Evolutionary conservation across 2,329 filamentous ascomycete genomes (phyloP).

Genomic region (Colletotrichum endophyticum): DNA sequence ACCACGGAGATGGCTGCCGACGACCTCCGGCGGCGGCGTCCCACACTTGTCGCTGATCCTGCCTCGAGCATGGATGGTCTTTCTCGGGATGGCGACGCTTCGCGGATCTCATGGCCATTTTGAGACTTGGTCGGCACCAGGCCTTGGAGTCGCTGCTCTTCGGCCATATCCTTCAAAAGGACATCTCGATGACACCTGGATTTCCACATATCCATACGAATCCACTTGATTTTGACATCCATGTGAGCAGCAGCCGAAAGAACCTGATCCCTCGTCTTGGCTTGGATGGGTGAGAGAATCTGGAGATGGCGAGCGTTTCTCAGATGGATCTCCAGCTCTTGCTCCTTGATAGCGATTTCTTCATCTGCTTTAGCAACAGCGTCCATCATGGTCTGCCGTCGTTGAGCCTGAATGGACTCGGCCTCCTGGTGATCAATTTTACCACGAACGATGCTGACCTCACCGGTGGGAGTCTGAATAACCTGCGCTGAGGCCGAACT

Average conservation of each 20-base stretch:
- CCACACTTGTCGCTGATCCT: not conserved
- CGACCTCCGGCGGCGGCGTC: constrained; percentile 10
- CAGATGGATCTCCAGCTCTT: constrained; percentile 81
- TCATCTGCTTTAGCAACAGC: constrained; percentile 86
- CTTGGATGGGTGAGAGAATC: constrained; percentile 86
- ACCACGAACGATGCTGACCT: constrained; percentile 74
- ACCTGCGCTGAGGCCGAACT: constrained; percentile 63
- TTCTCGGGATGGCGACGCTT: constrained; percentile 10
- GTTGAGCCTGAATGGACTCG: constrained; percentile 82
- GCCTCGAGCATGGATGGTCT: constrained; percentile 1
- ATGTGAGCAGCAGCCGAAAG: constrained; percentile 84
- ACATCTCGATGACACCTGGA: constrained; percentile 92
- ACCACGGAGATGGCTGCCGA: constrained; percentile 12
- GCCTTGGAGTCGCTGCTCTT: constrained; percentile 47
- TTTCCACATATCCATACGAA: constrained; percentile 91
- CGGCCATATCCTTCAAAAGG: constrained; percentile 81
- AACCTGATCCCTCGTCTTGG: constrained; percentile 86
- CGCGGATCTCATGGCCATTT: constrained; percentile 5
- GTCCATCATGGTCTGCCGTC: constrained; percentile 80
- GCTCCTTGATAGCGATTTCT: constrained; percentile 74
- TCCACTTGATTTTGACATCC: constrained; percentile 90
- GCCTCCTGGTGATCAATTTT: constrained; percentile 83
- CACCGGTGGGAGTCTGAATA: constrained; percentile 74
- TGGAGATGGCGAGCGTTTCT: constrained; percentile 90
- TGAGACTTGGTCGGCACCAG: not conserved